phyloP scores from a whole-genome alignment of 2,329 filamentous ascomycete genomes.

The Colletotrichum chrysophilum region DNA sequence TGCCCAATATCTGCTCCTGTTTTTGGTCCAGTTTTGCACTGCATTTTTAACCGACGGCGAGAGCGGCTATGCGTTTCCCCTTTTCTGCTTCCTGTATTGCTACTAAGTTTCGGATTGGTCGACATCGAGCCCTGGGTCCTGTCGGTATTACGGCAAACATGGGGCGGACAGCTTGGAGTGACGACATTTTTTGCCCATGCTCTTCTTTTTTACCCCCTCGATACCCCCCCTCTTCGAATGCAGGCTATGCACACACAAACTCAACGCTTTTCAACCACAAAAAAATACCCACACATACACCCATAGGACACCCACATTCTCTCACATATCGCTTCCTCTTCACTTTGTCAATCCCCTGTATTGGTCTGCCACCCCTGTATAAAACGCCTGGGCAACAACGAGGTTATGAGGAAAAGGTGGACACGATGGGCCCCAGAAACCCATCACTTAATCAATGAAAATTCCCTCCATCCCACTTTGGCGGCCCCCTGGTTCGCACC shows the following conservation, averaged over 20 bases:
- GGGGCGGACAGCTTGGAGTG: conserved; percentile 13
- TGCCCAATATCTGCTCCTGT: background rate
- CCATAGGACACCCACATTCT: background rate
- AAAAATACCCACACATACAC: background rate
- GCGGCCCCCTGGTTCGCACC: conserved; percentile 9
- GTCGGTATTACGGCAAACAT: conserved; percentile 14
- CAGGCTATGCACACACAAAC: background rate
- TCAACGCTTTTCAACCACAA: background rate
- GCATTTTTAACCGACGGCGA: background rate
- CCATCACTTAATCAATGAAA: conserved; percentile 22
- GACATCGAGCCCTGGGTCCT: background rate
- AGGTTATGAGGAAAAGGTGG: conserved; percentile 19
- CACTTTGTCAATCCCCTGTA: conserved; percentile 10
- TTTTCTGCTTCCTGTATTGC: background rate
- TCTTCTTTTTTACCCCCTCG: background rate
- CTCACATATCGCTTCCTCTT: conserved; percentile 16
- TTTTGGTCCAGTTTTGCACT: background rate
- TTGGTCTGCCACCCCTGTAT: conserved; percentile 10
- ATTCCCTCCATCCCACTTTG: conserved; percentile 19
- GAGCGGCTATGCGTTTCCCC: background rate
- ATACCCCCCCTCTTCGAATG: conserved; percentile 5
- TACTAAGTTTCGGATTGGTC: conserved; percentile 3
- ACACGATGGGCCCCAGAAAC: conserved; percentile 12
- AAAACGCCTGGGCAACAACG: conserved; percentile 9
- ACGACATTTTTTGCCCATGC: conserved; percentile 12